phyloP scores from a whole-genome alignment of 805 yeast genomes.

The Saitoella complicata region DNA sequence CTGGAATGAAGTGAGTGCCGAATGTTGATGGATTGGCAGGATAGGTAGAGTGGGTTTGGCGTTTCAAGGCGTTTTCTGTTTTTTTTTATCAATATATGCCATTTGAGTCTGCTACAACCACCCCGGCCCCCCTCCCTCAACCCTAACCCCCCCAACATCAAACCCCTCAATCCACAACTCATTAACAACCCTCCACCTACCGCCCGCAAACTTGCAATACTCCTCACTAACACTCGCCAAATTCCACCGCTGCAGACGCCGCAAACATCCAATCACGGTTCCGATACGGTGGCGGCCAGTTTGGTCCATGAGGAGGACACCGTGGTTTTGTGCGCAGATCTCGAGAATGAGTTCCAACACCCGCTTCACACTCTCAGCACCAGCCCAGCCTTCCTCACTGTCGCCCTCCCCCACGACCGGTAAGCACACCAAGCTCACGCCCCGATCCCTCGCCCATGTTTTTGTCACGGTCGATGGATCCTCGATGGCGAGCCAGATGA shows the following conservation, averaged over 20 bases:
- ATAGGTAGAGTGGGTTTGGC: too few relatives aligned
- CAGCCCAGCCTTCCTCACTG: slow-evolving; percentile 30
- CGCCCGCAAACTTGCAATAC: slow-evolving; percentile 83
- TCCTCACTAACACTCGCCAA: slow-evolving; percentile 84
- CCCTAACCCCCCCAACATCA: too few relatives aligned
- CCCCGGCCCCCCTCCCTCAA: too few relatives aligned
- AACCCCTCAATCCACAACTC: slow-evolving; percentile 64
- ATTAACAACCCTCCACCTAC: slow-evolving; percentile 76
- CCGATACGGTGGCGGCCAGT: slow-evolving; percentile 89
- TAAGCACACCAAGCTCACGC: slow-evolving; percentile 64
- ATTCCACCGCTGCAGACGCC: slow-evolving; percentile 95
- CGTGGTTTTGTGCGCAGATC: background rate
- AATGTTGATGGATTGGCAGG: too few relatives aligned
- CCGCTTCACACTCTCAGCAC: slow-evolving; percentile 5
- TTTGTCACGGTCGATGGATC: slow-evolving; percentile 83
- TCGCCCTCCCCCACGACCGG: slow-evolving; percentile 14
- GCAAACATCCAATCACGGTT: slow-evolving; percentile 82
- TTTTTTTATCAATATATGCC: too few relatives aligned
- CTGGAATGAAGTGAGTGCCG: too few relatives aligned
- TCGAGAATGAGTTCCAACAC: background rate
- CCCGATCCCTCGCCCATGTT: slow-evolving; percentile 59
- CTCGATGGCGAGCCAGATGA: slow-evolving; percentile 88
- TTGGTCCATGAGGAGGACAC: slow-evolving; percentile 90
- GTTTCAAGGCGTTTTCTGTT: too few relatives aligned
- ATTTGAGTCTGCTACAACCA: too few relatives aligned